phyloP scores from a whole-genome alignment of 805 yeast genomes.

The Metschnikowia similis region DNA sequence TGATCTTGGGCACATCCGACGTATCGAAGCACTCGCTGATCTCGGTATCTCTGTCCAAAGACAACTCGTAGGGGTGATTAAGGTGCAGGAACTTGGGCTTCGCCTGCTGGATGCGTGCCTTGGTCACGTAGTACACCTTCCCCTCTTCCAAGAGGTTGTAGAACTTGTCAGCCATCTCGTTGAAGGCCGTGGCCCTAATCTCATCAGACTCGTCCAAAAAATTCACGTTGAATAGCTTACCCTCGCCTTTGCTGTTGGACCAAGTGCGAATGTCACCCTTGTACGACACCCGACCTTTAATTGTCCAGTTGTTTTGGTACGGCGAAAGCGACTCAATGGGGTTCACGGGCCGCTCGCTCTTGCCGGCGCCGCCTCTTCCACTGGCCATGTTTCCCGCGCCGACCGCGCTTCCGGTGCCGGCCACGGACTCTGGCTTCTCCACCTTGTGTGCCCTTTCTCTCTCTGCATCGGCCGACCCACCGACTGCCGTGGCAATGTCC shows the following conservation, averaged over 20 bases:
- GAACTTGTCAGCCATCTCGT: conserved; percentile 76
- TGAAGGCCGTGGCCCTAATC: conserved; percentile 92
- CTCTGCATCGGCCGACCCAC: conserved; percentile 14
- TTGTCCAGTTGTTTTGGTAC: conserved; percentile 85
- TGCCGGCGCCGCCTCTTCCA: neutral
- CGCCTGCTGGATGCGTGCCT: conserved; percentile 75
- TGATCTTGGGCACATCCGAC: conserved; percentile 68
- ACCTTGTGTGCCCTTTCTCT: neutral
- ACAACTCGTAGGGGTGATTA: conserved; percentile 83
- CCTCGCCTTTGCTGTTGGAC: conserved; percentile 83
- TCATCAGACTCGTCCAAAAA: conserved; percentile 93
- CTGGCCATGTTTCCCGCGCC: neutral
- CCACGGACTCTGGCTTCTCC: conserved; percentile 10
- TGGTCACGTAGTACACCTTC: conserved; percentile 78
- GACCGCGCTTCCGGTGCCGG: neutral
- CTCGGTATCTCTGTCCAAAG: conserved; percentile 72
- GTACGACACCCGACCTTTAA: conserved; percentile 85
- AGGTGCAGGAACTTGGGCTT: conserved; percentile 82
- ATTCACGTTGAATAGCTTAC: conserved; percentile 83
- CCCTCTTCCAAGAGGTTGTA: conserved; percentile 81
- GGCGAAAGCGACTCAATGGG: conserved; percentile 90
- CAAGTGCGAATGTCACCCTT: conserved; percentile 86
- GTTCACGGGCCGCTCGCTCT: conserved; percentile 33
- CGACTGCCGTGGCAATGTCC: conserved; percentile 25
- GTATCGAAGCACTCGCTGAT: conserved; percentile 64